Base-by-base conservation (phyloP, 148 eudicot species). In the Heliosperma pusillum region DNA sequence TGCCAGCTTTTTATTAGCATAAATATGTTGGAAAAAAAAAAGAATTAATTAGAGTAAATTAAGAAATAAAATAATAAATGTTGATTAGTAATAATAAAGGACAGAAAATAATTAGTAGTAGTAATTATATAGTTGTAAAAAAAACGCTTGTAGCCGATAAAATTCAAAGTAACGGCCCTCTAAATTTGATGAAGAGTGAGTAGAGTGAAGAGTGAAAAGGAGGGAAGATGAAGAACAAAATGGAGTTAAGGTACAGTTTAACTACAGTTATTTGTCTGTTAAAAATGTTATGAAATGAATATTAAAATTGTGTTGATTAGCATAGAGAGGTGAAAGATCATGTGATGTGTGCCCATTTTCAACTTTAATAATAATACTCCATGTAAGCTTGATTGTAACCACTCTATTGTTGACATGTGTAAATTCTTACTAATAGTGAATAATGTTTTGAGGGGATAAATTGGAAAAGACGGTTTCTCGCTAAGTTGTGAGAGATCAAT, bases 61-160 rank as follows among this genome's bases (percentile, higher is more conserved):
- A n/a, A n/a, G n/a, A 47, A 47, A 47, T 2, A 12, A 47, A 1
- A 10, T 47, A 47, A 15, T 47, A 47, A 47, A n/a, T n/a, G n/a
- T n/a, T n/a, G n/a, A n/a, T n/a, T n/a, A n/a, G n/a, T n/a, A n/a
- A n/a, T n/a, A n/a, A n/a, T n/a, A n/a, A n/a, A n/a, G n/a, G n/a
- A n/a, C n/a, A n/a, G n/a, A 12, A 47, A 1, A 10, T 47, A 47
- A 15, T 47, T 11, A 47, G 40, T 33, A 33, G 40, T 33, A 33
- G 40, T 33, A 33, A 33, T 33, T 33, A 33, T 33, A 33, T 33
- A 33, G 40, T 33, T 33, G 6, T 33, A 47, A 72, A 22, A 44
- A 63, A 61, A 72, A 79, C 78, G 78, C 22, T 65, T 33, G 76
- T 77, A 58, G 77, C 78, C 77, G 79, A 73, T 77, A 73, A 57